Conservation (phyloP, 495 filamentous ascomycete species). For the Neurospora sp. region DNA sequence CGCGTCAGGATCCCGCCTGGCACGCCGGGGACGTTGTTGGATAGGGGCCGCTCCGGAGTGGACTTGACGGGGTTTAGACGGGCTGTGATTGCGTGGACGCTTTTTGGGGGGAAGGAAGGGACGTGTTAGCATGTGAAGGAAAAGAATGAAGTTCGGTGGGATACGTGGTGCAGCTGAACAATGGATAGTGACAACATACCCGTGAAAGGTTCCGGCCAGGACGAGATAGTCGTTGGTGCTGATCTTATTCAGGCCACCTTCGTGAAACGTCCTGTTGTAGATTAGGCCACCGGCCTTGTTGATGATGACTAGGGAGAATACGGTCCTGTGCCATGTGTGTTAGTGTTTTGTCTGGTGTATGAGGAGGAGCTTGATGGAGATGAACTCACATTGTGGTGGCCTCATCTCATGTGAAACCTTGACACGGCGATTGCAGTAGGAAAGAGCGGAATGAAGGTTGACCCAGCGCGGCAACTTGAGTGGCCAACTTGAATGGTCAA, state of each 20-base stretch:
- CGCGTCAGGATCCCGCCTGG: constrained; percentile 39
- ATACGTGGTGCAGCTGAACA: too few species aligned
- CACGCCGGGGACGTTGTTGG: constrained; percentile 28
- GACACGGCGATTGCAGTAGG: background rate
- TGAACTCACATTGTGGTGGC: constrained; percentile 10
- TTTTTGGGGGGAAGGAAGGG: constrained; percentile 24
- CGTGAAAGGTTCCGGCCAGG: constrained; percentile 96
- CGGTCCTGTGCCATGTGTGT: constrained; percentile 48
- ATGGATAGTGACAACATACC: constrained; percentile 35
- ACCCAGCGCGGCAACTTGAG: background rate
- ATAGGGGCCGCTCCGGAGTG: constrained; percentile 17
- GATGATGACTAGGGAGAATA: constrained; percentile 91
- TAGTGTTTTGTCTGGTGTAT: background rate
- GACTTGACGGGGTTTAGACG: constrained; percentile 54
- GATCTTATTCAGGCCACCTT: constrained; percentile 69
- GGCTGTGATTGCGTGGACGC: constrained; percentile 85
- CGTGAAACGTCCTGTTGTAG: constrained; percentile 87
- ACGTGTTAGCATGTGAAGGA: background rate
- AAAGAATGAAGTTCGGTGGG: background rate
- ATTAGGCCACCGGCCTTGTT: constrained; percentile 96
- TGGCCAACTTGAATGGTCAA: background rate
- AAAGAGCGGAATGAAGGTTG: background rate
- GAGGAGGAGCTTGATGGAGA: background rate
- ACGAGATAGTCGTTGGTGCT: constrained; percentile 92
- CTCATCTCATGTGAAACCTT: constrained; percentile 7